Conservation (phyloP, 768 basidiomycete species). For the Russula lepida region DNA sequence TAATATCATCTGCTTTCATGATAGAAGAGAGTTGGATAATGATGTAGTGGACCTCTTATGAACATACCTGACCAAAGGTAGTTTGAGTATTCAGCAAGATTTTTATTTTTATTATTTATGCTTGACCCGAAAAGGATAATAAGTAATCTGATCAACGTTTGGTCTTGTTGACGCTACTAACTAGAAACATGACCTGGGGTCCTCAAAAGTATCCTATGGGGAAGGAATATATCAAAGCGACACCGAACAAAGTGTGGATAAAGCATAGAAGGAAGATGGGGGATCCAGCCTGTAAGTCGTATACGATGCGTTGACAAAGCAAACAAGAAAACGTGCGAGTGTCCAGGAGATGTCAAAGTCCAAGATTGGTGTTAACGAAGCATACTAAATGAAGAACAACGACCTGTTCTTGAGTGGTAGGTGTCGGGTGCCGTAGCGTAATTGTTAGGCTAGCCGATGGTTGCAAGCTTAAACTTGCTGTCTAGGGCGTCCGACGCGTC, state of each 20-base stretch:
- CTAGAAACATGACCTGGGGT: background rate
- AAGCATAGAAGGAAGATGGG: background rate
- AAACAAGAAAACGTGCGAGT: background rate
- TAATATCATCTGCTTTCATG: too few species aligned
- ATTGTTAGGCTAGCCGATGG: constrained; percentile 10
- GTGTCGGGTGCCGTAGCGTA: background rate
- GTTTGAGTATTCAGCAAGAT: too few species aligned
- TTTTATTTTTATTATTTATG: too few species aligned
- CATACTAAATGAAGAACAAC: constrained; percentile 1
- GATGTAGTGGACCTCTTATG: too few species aligned
- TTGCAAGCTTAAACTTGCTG: background rate
- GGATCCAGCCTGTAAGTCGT: background rate
- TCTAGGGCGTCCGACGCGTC: background rate
- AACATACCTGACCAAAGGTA: too few species aligned
- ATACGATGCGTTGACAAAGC: background rate
- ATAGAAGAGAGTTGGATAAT: too few species aligned
- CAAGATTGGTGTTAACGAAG: background rate
- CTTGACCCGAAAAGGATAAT: too few species aligned
- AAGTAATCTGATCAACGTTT: background rate
- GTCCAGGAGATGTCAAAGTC: background rate
- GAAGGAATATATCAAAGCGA: background rate
- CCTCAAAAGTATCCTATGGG: background rate
- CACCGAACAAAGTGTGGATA: background rate
- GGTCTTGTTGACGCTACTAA: too few species aligned
- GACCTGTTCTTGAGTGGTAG: background rate